phyloP scores from a whole-genome alignment of 331 rosid genomes.

The Quercus lobata region DNA sequence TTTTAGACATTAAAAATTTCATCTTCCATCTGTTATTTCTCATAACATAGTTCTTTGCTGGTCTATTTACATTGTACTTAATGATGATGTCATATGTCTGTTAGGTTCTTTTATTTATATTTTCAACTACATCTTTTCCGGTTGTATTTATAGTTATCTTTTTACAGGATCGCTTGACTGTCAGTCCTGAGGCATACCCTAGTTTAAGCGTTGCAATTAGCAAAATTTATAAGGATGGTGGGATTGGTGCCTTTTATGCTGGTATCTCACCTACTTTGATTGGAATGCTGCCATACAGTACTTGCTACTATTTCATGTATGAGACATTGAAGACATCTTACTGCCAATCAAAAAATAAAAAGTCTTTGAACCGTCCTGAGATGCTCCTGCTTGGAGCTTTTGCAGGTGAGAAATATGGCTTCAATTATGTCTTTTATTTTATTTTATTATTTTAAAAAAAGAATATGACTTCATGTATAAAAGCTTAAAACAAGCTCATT shows the following conservation, averaged over 20 bases:
- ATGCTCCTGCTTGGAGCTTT: slow-evolving; percentile 89
- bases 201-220: slow-evolving; percentile 63
- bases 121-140: not conserved
- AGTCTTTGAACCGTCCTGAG: slow-evolving; percentile 77
- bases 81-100: not conserved
- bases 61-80: not conserved
- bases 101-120: not conserved
- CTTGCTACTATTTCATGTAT: slow-evolving; percentile 93
- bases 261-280: slow-evolving; percentile 85
- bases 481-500: not conserved
- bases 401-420: slow-evolving; percentile 54
- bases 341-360: slow-evolving; percentile 60
- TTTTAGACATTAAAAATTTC: not conserved
- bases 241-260: slow-evolving; percentile 80
- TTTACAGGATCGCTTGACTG: slow-evolving; percentile 81
- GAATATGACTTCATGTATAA: not conserved
- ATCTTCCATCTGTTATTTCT: not conserved
- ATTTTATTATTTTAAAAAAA: too few species aligned
- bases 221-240: slow-evolving; percentile 82
- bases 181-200: slow-evolving; percentile 85
- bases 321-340: slow-evolving; percentile 79
- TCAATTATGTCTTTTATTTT: not conserved
- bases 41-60: not conserved
- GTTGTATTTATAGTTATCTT: slow-evolving; percentile 17
- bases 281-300: slow-evolving; percentile 99